These are phyloP conservation scores for Geum urbanum DNA, from an alignment of 306 rosid species.

Conservation along the genomic window DNA sequence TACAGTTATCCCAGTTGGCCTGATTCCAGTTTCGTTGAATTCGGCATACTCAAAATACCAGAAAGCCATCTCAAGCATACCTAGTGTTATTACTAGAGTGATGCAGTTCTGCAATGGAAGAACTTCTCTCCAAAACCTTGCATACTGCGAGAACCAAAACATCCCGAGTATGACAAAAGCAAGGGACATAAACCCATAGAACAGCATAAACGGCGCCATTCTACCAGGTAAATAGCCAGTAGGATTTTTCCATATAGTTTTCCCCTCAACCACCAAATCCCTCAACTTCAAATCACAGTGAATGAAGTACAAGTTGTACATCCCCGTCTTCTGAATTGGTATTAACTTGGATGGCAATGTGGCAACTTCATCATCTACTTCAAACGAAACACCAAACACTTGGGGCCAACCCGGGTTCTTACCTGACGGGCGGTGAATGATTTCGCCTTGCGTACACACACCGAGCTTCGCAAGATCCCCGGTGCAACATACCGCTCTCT, in stretches of 20 bases:
- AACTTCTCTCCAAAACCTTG: slow-evolving; percentile 84
- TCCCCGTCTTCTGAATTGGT: slow-evolving; percentile 71
- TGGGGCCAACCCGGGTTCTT: slow-evolving; percentile 79
- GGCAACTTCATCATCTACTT: slow-evolving; percentile 44
- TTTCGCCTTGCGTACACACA: slow-evolving; percentile 73
- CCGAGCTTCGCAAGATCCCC: slow-evolving; percentile 90
- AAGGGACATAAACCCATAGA: slow-evolving; percentile 87
- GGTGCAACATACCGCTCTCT: slow-evolving; percentile 94
- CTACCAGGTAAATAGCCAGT: slow-evolving; percentile 89
- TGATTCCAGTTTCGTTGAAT: slow-evolving; percentile 82
- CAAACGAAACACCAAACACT: slow-evolving; percentile 62
- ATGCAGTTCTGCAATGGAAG: slow-evolving; percentile 92
- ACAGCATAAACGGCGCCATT: slow-evolving; percentile 91
- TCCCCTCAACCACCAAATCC: slow-evolving; percentile 74
- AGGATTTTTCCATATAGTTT: slow-evolving; percentile 91
- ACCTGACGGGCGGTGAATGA: slow-evolving; percentile 65
- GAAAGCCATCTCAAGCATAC: slow-evolving; percentile 92
- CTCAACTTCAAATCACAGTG: slow-evolving; percentile 81
- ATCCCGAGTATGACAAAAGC: slow-evolving; percentile 80
- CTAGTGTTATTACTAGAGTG: slow-evolving; percentile 80
- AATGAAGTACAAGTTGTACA: slow-evolving; percentile 94
- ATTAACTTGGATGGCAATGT: slow-evolving; percentile 54
- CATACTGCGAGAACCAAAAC: slow-evolving; percentile 88
- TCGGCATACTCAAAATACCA: slow-evolving; percentile 94
- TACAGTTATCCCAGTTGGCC: slow-evolving; percentile 84